These are phyloP conservation scores for Marvania coccoides DNA, from an alignment of 139 green algal species.

Conservation along the genomic window DNA sequence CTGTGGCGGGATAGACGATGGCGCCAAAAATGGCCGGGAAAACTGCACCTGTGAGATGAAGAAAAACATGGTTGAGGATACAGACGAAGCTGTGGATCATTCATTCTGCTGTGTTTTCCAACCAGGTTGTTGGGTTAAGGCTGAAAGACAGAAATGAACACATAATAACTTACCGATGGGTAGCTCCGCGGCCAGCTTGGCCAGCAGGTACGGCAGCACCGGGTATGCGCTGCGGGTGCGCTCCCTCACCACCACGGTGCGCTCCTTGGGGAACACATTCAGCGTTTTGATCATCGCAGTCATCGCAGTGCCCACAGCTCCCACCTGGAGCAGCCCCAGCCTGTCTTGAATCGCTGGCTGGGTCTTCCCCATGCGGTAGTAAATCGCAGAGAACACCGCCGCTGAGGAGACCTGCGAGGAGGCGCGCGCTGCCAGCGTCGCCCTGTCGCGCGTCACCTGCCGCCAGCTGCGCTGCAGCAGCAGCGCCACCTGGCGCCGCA, in stretches of 20 bases:
- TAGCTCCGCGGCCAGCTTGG: slow-evolving; percentile 83
- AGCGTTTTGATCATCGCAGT: slow-evolving; percentile 78
- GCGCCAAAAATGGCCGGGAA: slow-evolving; percentile 77
- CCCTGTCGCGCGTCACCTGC: slow-evolving; percentile 76
- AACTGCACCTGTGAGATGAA: slow-evolving; percentile 35
- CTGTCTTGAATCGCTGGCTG: slow-evolving; percentile 80
- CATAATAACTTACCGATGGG: slow-evolving; percentile 64
- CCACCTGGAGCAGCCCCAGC: slow-evolving; percentile 83
- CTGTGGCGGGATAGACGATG: slow-evolving; percentile 74
- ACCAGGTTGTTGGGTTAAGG: too few relatives aligned
- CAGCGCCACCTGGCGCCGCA: slow-evolving; percentile 33
- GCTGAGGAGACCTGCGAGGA: slow-evolving; percentile 70
- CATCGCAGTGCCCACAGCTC: slow-evolving; percentile 82
- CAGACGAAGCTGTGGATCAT: too few relatives aligned
- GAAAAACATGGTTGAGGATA: too few relatives aligned
- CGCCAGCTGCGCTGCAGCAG: slow-evolving; percentile 49
- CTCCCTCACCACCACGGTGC: slow-evolving; percentile 71
- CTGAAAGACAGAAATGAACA: too few relatives aligned
- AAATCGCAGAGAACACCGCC: slow-evolving; percentile 90
- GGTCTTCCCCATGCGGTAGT: slow-evolving; percentile 60
- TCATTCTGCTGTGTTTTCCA: too few relatives aligned
- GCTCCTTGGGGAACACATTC: slow-evolving; percentile 77
- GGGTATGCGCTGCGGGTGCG: slow-evolving; percentile 38
- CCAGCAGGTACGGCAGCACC: slow-evolving; percentile 51
- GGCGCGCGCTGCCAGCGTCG: slow-evolving; percentile 63